Conservation (phyloP, 345 rosid species). For the Fremontodendron californicum region DNA sequence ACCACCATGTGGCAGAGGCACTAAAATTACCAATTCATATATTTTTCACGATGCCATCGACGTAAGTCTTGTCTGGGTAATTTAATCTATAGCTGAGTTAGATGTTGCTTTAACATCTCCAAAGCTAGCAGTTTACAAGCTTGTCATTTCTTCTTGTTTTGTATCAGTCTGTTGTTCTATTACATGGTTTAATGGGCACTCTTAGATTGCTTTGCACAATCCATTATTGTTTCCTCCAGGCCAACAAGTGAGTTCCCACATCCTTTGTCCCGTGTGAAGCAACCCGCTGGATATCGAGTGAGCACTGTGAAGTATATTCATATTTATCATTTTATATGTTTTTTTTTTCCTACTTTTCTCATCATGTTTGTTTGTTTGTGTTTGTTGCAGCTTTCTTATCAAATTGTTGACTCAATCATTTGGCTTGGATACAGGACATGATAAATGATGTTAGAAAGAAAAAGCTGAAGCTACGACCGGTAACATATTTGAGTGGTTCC, state of each 20-base stretch:
- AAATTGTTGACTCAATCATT: conserved; percentile 91
- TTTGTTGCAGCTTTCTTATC: conserved; percentile 76
- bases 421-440: conserved; percentile 99
- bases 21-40: conserved; percentile 85
- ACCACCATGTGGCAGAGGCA: conserved; percentile 95
- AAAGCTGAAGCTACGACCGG: conserved; percentile 87
- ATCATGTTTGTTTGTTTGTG: conserved; percentile 6
- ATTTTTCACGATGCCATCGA: conserved; percentile 99
- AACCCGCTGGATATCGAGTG: conserved; percentile 95
- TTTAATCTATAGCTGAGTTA: conserved; percentile 34
- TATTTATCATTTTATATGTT: not conserved
- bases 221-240: conserved; percentile 41
- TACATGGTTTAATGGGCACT: conserved; percentile 26
- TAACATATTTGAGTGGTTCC: conserved; percentile 97
- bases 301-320: conserved; percentile 24
- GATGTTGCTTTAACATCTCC: conserved; percentile 17
- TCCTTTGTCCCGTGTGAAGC: conserved; percentile 98
- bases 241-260: conserved; percentile 98
- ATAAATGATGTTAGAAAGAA: conserved; percentile 90
- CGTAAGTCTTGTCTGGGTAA: conserved; percentile 82
- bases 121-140: conserved; percentile 10
- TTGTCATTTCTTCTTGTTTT: conserved; percentile 22
- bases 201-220: conserved; percentile 24
- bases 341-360: not conserved
- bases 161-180: conserved; percentile 16